Evolutionary conservation across 257 asterid species (phyloP).

Genomic region (Solanum clarkiae): DNA sequence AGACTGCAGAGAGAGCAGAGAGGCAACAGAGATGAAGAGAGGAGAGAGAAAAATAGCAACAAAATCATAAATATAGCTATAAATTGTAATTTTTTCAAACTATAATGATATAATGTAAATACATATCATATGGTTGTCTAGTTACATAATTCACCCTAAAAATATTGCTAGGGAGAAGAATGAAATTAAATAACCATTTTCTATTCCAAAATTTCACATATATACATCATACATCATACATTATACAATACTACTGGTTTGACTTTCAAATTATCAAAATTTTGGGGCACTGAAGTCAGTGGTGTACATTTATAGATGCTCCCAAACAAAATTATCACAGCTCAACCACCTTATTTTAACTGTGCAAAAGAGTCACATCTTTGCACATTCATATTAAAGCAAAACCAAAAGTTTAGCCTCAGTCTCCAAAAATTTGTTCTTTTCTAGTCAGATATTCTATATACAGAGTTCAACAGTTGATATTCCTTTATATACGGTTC

Average conservation of each 20-base stretch:
- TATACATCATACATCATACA: neutral
- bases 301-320: neutral
- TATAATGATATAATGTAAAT: too few relatives aligned
- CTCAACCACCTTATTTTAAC: neutral
- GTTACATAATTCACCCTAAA: too few relatives aligned
- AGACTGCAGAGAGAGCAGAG: too few relatives aligned
- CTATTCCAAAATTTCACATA: neutral
- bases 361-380: neutral
- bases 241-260: neutral
- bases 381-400: neutral
- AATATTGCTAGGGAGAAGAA: neutral
- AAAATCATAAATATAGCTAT: too few relatives aligned
- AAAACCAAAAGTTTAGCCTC: neutral
- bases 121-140: too few relatives aligned
- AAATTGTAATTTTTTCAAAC: too few relatives aligned
- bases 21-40: too few relatives aligned
- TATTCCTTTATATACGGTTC: neutral
- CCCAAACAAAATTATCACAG: neutral
- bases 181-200: neutral
- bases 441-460: neutral
- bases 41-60: too few relatives aligned
- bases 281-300: neutral
- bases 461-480: neutral
- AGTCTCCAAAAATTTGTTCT: neutral
- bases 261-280: neutral